A percentile compares a stretch with the other conserved stretches of the same genome.
phyloP scores from a whole-genome alignment of 192 early-diverging fungal species.

The Rhizophagus clarus region DNA sequence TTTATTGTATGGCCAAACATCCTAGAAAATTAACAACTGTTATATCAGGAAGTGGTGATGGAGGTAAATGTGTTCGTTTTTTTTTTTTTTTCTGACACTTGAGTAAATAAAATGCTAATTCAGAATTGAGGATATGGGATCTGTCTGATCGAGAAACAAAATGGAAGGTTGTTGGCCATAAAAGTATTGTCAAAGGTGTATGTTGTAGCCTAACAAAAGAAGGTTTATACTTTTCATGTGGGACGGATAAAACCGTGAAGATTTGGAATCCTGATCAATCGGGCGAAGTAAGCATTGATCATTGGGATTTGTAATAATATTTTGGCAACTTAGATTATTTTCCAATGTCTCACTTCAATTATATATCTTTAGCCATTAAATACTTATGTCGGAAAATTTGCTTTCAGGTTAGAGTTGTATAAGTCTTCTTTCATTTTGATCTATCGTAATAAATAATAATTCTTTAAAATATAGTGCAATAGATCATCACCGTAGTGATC shows the following conservation, averaged over 20 bases:
- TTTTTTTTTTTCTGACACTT: neutral
- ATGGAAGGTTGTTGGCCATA: slow-evolving; percentile 81
- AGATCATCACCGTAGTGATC: slow-evolving; percentile 86
- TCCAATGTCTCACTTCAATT: neutral
- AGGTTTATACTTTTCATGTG: slow-evolving; percentile 84
- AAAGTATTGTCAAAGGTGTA: slow-evolving; percentile 86
- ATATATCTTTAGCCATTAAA: slow-evolving; percentile 56
- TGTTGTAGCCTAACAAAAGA: slow-evolving; percentile 66
- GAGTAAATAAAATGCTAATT: slow-evolving; percentile 5
- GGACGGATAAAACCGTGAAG: slow-evolving; percentile 92
- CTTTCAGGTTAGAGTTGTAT: slow-evolving; percentile 55
- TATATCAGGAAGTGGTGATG: slow-evolving; percentile 92
- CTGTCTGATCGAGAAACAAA: slow-evolving; percentile 72
- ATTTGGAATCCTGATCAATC: slow-evolving; percentile 78
- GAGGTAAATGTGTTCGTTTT: slow-evolving; percentile 50
- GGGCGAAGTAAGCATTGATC: slow-evolving; percentile 23
- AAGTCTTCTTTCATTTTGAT: neutral
- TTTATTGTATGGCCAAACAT: slow-evolving; percentile 95
- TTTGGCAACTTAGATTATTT: neutral
- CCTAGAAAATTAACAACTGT: slow-evolving; percentile 82
- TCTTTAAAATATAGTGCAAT: slow-evolving; percentile 51
- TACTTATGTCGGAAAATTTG: slow-evolving; percentile 76
- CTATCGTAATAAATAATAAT: neutral
- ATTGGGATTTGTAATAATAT: slow-evolving; percentile 1
- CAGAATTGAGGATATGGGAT: slow-evolving; percentile 91